Percentiles rank a stretch among this genome's conserved stretches.
These are phyloP conservation scores for Melanomma pulvis-pyrius DNA, from an alignment of 495 filamentous ascomycete genomes.

Conservation along the genomic window DNA sequence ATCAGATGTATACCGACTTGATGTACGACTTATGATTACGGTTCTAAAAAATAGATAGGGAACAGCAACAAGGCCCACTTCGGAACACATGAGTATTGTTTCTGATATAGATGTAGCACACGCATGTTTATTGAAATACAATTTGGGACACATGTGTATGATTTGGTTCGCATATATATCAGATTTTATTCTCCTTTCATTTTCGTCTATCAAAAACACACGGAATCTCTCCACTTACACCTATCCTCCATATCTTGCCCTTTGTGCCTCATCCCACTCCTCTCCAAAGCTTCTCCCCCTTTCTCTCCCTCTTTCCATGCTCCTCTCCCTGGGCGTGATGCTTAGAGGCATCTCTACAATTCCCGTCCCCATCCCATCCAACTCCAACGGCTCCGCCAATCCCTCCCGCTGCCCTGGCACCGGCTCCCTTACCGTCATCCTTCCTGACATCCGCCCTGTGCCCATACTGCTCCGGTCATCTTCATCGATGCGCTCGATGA, in stretches of 20 bases:
- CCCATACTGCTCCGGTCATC: conserved; percentile 10
- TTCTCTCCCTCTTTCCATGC: conserved; percentile 2
- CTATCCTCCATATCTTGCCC: neutral
- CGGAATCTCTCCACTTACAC: no score
- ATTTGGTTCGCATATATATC: neutral
- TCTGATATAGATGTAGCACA: neutral
- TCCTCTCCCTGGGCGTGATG: conserved; percentile 28
- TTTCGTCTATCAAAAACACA: neutral
- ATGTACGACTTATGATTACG: conserved; percentile 7
- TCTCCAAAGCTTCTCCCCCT: conserved; percentile 9
- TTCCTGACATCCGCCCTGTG: neutral
- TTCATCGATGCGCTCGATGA: conserved; percentile 22
- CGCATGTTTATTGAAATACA: neutral
- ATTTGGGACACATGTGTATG: neutral
- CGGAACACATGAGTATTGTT: neutral
- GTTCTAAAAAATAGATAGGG: neutral
- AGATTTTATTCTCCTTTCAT: neutral
- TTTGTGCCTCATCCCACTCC: neutral
- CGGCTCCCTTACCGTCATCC: conserved; percentile 17
- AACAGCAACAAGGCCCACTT: neutral
- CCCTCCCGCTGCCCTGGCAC: conserved; percentile 32
- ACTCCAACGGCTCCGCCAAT: conserved; percentile 24
- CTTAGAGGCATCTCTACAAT: conserved; percentile 29
- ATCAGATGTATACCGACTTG: neutral
- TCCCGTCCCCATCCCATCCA: conserved; percentile 16